A percentile compares a stretch with the other conserved stretches of the same genome.
Conservation (phyloP, 1,139 yeast genomes). For the Nakaseomyces glabratus region DNA sequence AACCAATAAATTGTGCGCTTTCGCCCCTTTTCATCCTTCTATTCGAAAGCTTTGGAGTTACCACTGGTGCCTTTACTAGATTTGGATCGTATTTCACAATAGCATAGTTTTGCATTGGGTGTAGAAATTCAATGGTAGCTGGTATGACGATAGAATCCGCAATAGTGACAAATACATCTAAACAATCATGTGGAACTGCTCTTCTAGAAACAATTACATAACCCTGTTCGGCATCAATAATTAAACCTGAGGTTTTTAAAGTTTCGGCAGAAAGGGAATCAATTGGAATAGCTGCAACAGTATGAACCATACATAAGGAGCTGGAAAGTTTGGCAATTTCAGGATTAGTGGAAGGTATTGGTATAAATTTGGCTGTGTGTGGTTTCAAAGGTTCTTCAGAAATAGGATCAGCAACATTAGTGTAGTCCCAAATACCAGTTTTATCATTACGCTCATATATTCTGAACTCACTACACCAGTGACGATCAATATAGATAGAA, state of each 20-base stretch:
- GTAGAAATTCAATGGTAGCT: constrained; percentile 72
- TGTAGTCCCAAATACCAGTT: constrained; percentile 85
- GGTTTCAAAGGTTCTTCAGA: constrained; percentile 45
- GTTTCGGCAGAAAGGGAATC: constrained; percentile 64
- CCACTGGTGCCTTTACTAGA: constrained; percentile 51
- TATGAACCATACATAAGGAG: constrained; percentile 61
- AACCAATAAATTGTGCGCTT: constrained; percentile 67
- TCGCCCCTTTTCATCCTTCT: constrained; percentile 67
- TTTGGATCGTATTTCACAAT: constrained; percentile 75
- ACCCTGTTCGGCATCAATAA: constrained; percentile 72
- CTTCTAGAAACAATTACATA: constrained; percentile 71
- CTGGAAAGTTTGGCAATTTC: constrained; percentile 48
- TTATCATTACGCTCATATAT: constrained; percentile 68
- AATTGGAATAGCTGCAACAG: constrained; percentile 56
- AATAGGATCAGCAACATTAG: constrained; percentile 55
- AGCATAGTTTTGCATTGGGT: constrained; percentile 83
- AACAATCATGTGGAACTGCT: constrained; percentile 75
- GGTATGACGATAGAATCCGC: constrained; percentile 83
- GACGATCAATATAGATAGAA: constrained; percentile 68
- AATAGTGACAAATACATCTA: constrained; percentile 68
- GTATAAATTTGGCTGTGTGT: constrained; percentile 61
- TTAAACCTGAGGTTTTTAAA: constrained; percentile 64
- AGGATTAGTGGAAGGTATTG: constrained; percentile 52
- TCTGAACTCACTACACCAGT: constrained; percentile 70
- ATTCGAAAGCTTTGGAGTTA: constrained; percentile 54